Evolutionary conservation across 2,329 filamentous ascomycete species (phyloP).

Genomic region (Beauveria varroae): DNA sequence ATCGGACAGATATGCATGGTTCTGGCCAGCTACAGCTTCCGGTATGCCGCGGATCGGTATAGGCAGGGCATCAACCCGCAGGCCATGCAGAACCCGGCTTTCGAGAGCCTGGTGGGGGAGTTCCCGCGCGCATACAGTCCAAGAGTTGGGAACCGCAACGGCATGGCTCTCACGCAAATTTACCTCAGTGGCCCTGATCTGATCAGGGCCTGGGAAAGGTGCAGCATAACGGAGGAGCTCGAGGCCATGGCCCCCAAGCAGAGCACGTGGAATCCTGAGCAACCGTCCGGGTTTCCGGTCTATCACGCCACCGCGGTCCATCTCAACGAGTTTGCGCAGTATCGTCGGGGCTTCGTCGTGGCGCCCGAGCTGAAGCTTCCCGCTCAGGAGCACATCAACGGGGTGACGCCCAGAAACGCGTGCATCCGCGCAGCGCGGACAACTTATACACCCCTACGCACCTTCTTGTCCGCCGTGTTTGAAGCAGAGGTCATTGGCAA

Average conservation of each 20-base stretch:
- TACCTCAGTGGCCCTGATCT: neutral
- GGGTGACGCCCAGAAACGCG: neutral
- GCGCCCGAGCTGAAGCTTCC: neutral
- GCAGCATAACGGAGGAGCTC: neutral
- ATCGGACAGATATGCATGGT: neutral
- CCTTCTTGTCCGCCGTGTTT: neutral
- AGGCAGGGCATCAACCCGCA: neutral
- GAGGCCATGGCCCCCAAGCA: neutral
- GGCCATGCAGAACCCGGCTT: neutral
- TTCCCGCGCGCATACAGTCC: neutral
- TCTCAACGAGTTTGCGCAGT: neutral
- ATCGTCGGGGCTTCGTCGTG: too few relatives aligned
- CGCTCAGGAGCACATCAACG: neutral
- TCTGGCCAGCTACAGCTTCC: neutral
- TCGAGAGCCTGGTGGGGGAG: neutral
- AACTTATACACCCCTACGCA: neutral
- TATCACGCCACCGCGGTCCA: neutral
- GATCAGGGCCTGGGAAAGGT: neutral
- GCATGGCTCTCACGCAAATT: neutral
- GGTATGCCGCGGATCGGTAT: neutral
- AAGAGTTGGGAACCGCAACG: neutral
- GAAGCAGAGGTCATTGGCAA: neutral
- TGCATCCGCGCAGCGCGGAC: neutral
- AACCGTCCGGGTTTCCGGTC: neutral
- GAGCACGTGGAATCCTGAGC: neutral